These are phyloP conservation scores for Aspergillus candidus DNA, from an alignment of 2,329 filamentous ascomycete genomes.

Conservation along the genomic window DNA sequence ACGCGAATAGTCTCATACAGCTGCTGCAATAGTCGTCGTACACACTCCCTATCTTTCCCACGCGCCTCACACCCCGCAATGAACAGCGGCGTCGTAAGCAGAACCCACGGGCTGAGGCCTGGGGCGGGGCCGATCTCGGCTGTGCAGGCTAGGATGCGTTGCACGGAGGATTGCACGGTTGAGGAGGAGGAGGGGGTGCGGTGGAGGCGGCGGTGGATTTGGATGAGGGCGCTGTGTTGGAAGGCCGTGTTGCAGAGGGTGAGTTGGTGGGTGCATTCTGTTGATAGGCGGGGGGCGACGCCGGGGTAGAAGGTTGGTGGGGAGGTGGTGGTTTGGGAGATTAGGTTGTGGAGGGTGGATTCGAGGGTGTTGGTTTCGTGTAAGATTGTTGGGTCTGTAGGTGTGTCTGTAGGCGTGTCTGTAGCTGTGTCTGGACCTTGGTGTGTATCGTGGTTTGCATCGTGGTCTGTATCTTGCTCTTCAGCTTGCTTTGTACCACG, in stretches of 20 bases:
- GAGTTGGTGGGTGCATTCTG: conserved; percentile 31
- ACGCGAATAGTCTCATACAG: conserved; percentile 37
- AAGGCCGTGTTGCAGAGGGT: conserved; percentile 39
- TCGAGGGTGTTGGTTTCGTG: conserved; percentile 31
- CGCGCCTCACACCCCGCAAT: conserved; percentile 39
- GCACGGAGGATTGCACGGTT: conserved; percentile 31
- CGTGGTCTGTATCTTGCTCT: too few relatives aligned
- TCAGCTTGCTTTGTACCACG: too few relatives aligned
- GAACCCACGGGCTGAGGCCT: conserved; percentile 37
- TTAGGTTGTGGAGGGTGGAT: conserved; percentile 28
- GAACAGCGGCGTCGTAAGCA: conserved; percentile 40
- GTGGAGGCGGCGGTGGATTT: conserved; percentile 36
- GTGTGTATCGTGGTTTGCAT: too few relatives aligned
- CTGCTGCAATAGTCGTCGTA: conserved; percentile 27
- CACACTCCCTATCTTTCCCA: conserved; percentile 30
- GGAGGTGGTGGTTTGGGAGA: conserved; percentile 25
- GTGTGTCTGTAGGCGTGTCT: neutral
- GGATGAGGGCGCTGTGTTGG: conserved; percentile 39
- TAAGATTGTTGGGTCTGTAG: conserved; percentile 16
- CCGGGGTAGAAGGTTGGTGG: conserved; percentile 33
- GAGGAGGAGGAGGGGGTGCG: conserved; percentile 25
- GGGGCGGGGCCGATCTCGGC: conserved; percentile 33
- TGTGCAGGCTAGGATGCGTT: conserved; percentile 36
- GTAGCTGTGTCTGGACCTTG: neutral
- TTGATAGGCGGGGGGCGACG: conserved; percentile 27